Evolutionary conservation across 2,329 filamentous ascomycete species (phyloP).

Genomic region (Sclerotinia glacialis): DNA sequence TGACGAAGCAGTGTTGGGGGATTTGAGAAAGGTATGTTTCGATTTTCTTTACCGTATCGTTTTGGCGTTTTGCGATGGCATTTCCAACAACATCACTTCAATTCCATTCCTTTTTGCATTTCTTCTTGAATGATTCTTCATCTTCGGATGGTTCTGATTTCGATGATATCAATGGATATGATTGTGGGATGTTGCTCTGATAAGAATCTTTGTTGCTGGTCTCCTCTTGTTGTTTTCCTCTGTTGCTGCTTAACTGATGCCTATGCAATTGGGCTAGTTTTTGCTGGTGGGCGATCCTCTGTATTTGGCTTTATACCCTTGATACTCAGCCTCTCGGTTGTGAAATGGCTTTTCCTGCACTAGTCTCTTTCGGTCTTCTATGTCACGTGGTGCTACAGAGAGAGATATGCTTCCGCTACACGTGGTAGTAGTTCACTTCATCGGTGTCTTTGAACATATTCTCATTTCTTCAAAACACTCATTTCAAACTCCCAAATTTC

Average conservation of each 20-base stretch:
- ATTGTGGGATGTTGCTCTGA: constrained; percentile 5
- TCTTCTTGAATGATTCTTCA: constrained; percentile 4
- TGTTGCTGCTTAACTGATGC: constrained; percentile 24
- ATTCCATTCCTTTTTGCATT: constrained; percentile 6
- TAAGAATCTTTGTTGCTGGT: not conserved
- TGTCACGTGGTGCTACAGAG: constrained; percentile 27
- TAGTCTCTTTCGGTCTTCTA: constrained; percentile 30
- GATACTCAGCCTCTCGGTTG: constrained; percentile 31
- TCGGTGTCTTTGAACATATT: not conserved
- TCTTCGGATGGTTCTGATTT: not conserved
- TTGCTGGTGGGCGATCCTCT: constrained; percentile 37
- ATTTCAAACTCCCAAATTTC: not conserved
- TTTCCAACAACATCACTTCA: constrained; percentile 14
- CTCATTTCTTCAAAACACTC: not conserved
- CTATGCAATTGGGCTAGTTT: constrained; percentile 28
- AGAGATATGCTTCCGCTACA: not conserved
- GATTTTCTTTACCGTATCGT: not conserved
- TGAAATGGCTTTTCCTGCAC: constrained; percentile 29
- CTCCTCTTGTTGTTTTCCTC: not conserved
- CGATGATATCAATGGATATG: not conserved
- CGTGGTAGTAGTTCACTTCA: not conserved
- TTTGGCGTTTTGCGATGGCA: constrained; percentile 2
- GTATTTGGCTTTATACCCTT: constrained; percentile 41
- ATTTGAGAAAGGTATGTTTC: constrained; percentile 77
- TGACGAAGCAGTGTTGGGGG: constrained; percentile 79